A percentile compares a stretch with the other conserved stretches of the same genome.
Conservation (phyloP, 2,329 filamentous ascomycete species). For the Aspergillus calidoustus region DNA sequence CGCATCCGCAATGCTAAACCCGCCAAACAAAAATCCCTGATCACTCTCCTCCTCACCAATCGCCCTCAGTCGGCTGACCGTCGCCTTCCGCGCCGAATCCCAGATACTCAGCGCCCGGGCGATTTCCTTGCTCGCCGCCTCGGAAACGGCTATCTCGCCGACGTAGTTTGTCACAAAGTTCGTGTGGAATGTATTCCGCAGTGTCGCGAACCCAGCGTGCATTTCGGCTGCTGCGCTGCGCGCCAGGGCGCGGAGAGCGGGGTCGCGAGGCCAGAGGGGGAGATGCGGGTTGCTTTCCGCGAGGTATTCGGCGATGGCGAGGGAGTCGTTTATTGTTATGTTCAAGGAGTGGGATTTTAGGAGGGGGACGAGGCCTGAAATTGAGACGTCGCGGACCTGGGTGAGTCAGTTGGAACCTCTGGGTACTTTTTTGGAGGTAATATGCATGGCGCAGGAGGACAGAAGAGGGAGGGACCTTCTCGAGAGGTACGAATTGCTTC, state of each 20-base stretch:
- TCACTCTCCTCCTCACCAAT: conserved; percentile 30
- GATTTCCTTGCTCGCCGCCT: conserved; percentile 32
- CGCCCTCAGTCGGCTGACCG: conserved; percentile 28
- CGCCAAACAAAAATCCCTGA: conserved; percentile 43
- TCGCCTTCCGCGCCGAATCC: conserved; percentile 31
- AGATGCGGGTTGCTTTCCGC: conserved; percentile 37
- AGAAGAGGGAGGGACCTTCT: neutral
- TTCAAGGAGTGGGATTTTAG: conserved; percentile 32
- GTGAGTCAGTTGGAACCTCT: too few relatives aligned
- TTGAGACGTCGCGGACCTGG: conserved; percentile 24
- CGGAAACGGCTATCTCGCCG: conserved; percentile 35
- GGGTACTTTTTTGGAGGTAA: too few relatives aligned
- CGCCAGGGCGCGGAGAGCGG: conserved; percentile 37
- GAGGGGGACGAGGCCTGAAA: conserved; percentile 37
- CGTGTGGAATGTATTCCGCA: conserved; percentile 32
- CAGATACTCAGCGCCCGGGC: conserved; percentile 33
- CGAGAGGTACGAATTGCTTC: conserved; percentile 27
- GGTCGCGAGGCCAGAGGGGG: conserved; percentile 38
- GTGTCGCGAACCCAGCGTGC: conserved; percentile 38
- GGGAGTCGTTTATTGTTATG: conserved; percentile 34
- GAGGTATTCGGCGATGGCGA: conserved; percentile 41
- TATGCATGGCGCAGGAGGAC: too few relatives aligned
- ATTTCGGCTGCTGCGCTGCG: conserved; percentile 39
- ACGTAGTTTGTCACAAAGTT: conserved; percentile 39
- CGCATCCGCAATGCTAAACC: conserved; percentile 44